Base-by-base conservation (phyloP, 2,329 filamentous ascomycete genomes). In the Blastomyces gilchristii region DNA sequence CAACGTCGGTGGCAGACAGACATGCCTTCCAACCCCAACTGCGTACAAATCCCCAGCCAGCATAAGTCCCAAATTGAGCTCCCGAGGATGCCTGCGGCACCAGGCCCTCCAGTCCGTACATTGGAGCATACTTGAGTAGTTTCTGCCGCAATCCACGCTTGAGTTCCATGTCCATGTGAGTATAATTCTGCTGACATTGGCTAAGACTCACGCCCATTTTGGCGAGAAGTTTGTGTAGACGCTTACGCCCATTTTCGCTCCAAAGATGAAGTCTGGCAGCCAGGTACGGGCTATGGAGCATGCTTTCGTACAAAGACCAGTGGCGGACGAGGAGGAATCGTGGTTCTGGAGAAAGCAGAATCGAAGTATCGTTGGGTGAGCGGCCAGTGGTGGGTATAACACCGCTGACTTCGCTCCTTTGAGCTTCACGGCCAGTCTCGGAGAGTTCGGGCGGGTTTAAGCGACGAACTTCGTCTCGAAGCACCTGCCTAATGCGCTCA, bases 21-120 rank as follows among this genome's bases (percentile, higher is more conserved):
- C 93, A 97, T 0, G 92, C 93, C 73, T 92, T 89, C 92, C 92
- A 99, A 12, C 94, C 94, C 94, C 94, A 99, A 72, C 91, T 96
- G 64, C 92, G 85, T 22, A 97, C 93, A 72, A 97, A 99, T 0
- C 94, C 93, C 93, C 93, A 97, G 12, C 91, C 92, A 73, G 96
- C 91, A 71, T 93, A 93, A 22, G 82, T 87, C 61, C 85, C 84
- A 67, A 88, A 85, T 68, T 83, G 83, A 4, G 85, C 86, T 67
- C 89, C 87, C 5, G 87, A 86, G 64, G 88, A 87, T 12, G 87
- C 83, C 4, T 87, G 85, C 0, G 93, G 93, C 0, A 99, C 91
- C 71, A 99, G 86, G 60, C 93, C 94, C 67, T 97, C 92, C 0
- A 99, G 83, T 37, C 95, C 94, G 75, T 97, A 99, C 65, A 96